Evolutionary conservation across 2,329 filamentous ascomycete species (phyloP).

Genomic region (Xylaria sp.): DNA sequence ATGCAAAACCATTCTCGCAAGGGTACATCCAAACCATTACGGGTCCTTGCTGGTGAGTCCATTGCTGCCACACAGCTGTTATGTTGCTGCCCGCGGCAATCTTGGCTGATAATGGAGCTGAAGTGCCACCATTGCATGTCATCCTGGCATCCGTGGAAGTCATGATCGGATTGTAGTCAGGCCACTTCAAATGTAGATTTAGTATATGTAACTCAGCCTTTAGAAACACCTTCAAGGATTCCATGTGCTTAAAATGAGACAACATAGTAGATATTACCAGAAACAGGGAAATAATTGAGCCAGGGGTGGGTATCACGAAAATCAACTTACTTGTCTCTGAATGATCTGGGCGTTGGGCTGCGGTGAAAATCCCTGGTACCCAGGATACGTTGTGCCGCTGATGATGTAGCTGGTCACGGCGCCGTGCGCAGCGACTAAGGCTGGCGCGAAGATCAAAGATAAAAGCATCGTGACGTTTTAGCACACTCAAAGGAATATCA

Average conservation of each 20-base stretch:
- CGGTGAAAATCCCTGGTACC: conserved; percentile 57
- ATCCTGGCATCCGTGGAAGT: conserved; percentile 55
- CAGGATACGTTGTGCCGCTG: conserved; percentile 49
- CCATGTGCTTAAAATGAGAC: neutral
- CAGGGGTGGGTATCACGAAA: neutral
- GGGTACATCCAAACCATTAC: conserved; percentile 65
- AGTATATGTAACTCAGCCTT: neutral
- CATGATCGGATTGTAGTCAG: conserved; percentile 61
- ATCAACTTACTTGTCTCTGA: conserved; percentile 51
- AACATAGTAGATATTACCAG: neutral
- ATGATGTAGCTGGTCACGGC: conserved; percentile 56
- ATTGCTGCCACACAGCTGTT: conserved; percentile 59
- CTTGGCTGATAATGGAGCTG: conserved; percentile 51
- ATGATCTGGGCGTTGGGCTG: conserved; percentile 56
- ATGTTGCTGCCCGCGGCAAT: conserved; percentile 55
- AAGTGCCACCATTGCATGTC: conserved; percentile 61
- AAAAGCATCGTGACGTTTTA: conserved; percentile 34
- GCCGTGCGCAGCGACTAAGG: conserved; percentile 44
- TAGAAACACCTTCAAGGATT: no score
- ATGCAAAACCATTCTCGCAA: conserved; percentile 54
- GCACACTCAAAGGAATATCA: neutral
- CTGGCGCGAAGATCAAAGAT: conserved; percentile 36
- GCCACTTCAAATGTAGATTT: conserved; percentile 45
- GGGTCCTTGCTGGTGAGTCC: conserved; percentile 64
- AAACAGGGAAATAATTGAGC: neutral